phyloP scores from a whole-genome alignment of 2,329 filamentous ascomycete genomes.

The Talaromyces sp. region DNA sequence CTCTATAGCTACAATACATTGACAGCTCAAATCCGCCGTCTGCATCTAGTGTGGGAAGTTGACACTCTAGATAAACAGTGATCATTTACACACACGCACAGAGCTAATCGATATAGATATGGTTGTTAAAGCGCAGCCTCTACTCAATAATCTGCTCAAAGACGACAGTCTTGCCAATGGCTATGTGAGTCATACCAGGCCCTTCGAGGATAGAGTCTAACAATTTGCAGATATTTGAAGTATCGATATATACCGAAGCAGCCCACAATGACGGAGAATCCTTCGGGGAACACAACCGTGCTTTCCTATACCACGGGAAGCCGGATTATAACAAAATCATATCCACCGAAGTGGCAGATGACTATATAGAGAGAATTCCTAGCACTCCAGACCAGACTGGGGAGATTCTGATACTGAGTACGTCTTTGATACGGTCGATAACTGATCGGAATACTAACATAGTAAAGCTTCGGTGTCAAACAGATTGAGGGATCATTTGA shows the following conservation, averaged over 20 bases:
- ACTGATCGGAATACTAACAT: background rate
- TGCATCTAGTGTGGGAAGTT: slow-evolving; percentile 35
- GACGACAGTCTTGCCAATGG: slow-evolving; percentile 23
- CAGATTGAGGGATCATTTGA: background rate
- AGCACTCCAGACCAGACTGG: slow-evolving; percentile 6
- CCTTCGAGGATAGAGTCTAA: background rate
- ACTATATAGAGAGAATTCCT: slow-evolving; percentile 19
- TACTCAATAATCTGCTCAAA: slow-evolving; percentile 22
- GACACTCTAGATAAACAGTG: slow-evolving; percentile 19
- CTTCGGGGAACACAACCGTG: slow-evolving; percentile 19
- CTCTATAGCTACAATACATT: slow-evolving; percentile 32
- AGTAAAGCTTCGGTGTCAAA: background rate
- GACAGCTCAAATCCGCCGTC: slow-evolving; percentile 21
- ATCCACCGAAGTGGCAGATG: slow-evolving; percentile 19
- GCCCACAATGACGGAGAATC: background rate
- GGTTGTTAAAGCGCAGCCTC: slow-evolving; percentile 15
- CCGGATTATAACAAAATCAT: slow-evolving; percentile 22
- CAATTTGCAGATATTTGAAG: slow-evolving; percentile 13
- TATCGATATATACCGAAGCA: slow-evolving; percentile 20
- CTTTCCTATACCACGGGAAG: slow-evolving; percentile 20
- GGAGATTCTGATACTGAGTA: background rate
- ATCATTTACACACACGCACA: background rate
- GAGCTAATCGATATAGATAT: slow-evolving; percentile 18
- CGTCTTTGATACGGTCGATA: background rate
- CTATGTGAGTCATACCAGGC: slow-evolving; percentile 21